phyloP scores from a whole-genome alignment of 768 basidiomycete species.

The Paxillus rubicundulus region DNA sequence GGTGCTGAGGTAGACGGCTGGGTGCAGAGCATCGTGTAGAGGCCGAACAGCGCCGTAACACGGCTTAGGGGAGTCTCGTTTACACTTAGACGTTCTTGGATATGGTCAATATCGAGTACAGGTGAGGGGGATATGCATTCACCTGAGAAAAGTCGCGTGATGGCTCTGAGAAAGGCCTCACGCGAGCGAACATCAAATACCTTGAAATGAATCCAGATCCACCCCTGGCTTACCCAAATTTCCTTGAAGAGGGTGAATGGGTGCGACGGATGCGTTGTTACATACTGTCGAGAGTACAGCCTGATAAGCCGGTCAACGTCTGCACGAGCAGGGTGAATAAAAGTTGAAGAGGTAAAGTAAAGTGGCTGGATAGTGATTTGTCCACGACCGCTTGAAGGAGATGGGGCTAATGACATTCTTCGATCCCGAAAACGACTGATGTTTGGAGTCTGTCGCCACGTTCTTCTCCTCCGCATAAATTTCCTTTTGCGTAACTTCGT shows the following conservation, averaged over 20 bases:
- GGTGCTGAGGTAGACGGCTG: slow-evolving; percentile 60
- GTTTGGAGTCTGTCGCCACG: background rate
- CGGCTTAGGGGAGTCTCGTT: slow-evolving; percentile 54
- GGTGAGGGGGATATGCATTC: slow-evolving; percentile 12
- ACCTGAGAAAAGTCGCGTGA: slow-evolving; percentile 69
- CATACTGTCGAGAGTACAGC: slow-evolving; percentile 52
- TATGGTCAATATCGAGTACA: background rate
- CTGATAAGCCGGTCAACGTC: slow-evolving; percentile 58
- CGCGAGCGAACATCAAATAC: slow-evolving; percentile 67
- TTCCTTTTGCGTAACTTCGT: slow-evolving; percentile 22
- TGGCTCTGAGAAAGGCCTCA: slow-evolving; percentile 57
- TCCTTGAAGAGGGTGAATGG: slow-evolving; percentile 73
- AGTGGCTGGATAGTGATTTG: slow-evolving; percentile 65
- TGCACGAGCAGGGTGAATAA: slow-evolving; percentile 59
- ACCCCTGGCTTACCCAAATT: slow-evolving; percentile 65
- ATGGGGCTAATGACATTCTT: slow-evolving; percentile 45
- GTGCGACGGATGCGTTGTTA: slow-evolving; percentile 27
- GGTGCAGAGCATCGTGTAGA: slow-evolving; percentile 68
- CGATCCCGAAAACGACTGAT: background rate
- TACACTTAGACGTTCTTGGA: slow-evolving; percentile 51
- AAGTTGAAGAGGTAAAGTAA: slow-evolving; percentile 78
- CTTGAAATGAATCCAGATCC: slow-evolving; percentile 75
- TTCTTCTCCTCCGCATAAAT: background rate
- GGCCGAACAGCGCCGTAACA: slow-evolving; percentile 60
- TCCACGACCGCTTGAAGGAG: slow-evolving; percentile 58